Conservation (phyloP, 1,284 basidiomycete genomes). For the Singerocomus inundabilis region DNA sequence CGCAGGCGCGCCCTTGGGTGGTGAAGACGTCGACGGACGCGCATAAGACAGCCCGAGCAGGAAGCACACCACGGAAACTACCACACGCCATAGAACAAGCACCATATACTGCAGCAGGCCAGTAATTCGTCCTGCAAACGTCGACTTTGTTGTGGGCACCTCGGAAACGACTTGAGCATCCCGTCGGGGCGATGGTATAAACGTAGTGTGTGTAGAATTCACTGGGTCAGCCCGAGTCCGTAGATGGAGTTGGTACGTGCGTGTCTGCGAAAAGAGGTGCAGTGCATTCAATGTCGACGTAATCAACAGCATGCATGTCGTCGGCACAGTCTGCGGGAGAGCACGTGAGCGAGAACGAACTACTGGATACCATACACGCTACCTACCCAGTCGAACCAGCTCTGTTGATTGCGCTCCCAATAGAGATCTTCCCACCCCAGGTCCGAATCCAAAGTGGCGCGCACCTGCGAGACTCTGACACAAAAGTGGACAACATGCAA, state of each 20-base stretch:
- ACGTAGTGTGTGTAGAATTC: slow-evolving; percentile 63
- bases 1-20: slow-evolving; percentile 42
- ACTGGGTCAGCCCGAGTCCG: slow-evolving; percentile 54
- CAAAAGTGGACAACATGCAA: slow-evolving; percentile 68
- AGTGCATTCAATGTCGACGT: slow-evolving; percentile 55
- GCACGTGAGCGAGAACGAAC: slow-evolving; percentile 23
- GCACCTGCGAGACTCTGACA: slow-evolving; percentile 57
- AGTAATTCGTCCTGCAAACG: slow-evolving; percentile 28
- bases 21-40: slow-evolving; percentile 43
- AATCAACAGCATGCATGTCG: slow-evolving; percentile 51
- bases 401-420: slow-evolving; percentile 52
- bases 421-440: slow-evolving; percentile 77
- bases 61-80: slow-evolving; percentile 61
- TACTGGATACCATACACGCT: background rate
- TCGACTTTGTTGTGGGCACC: slow-evolving; percentile 38
- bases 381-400: slow-evolving; percentile 80
- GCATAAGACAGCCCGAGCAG: slow-evolving; percentile 58
- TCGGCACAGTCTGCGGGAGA: slow-evolving; percentile 53
- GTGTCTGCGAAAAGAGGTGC: slow-evolving; percentile 65
- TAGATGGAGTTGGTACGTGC: slow-evolving; percentile 63
- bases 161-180: slow-evolving; percentile 35
- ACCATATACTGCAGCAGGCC: slow-evolving; percentile 25
- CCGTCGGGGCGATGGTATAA: slow-evolving; percentile 52
- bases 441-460: slow-evolving; percentile 59
- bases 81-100: slow-evolving; percentile 44